Evolutionary conservation across 306 rosid genomes (phyloP).

Genomic region (Geum urbanum): DNA sequence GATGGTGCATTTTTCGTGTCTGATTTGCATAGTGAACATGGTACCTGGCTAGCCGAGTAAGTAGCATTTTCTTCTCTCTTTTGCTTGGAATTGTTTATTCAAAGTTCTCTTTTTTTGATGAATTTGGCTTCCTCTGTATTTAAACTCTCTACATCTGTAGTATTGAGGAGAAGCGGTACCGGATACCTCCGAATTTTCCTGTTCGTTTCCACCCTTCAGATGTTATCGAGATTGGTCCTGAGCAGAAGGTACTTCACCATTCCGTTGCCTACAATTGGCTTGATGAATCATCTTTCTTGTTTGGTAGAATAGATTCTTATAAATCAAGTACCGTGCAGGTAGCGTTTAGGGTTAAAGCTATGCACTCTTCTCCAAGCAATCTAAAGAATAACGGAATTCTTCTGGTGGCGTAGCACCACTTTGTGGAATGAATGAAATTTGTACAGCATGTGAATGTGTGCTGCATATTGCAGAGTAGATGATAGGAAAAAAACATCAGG

Average conservation of each 20-base stretch:
- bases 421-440: conserved; percentile 8
- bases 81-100: not conserved
- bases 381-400: conserved; percentile 32
- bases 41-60: conserved; percentile 88
- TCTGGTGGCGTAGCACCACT: conserved; percentile 30
- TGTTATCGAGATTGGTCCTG: conserved; percentile 68
- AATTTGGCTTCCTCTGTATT: not conserved
- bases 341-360: conserved; percentile 69
- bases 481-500: not conserved
- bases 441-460: conserved; percentile 43
- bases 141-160: conserved; percentile 36
- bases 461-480: conserved; percentile 18
- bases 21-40: conserved; percentile 65
- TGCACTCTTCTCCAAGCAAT: conserved; percentile 36
- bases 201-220: conserved; percentile 64
- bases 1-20: conserved; percentile 76
- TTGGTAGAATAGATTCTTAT: conserved; percentile 17
- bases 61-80: conserved; percentile 16
- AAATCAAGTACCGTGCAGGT: conserved; percentile 47
- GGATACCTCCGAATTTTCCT: conserved; percentile 52
- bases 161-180: conserved; percentile 61
- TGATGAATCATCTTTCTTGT: not conserved
- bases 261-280: not conserved
- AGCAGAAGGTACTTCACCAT: conserved; percentile 48
- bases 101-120: not conserved